These are phyloP conservation scores for Fusarium albosuccineum DNA, from an alignment of 2,329 filamentous ascomycete genomes.

Conservation along the genomic window DNA sequence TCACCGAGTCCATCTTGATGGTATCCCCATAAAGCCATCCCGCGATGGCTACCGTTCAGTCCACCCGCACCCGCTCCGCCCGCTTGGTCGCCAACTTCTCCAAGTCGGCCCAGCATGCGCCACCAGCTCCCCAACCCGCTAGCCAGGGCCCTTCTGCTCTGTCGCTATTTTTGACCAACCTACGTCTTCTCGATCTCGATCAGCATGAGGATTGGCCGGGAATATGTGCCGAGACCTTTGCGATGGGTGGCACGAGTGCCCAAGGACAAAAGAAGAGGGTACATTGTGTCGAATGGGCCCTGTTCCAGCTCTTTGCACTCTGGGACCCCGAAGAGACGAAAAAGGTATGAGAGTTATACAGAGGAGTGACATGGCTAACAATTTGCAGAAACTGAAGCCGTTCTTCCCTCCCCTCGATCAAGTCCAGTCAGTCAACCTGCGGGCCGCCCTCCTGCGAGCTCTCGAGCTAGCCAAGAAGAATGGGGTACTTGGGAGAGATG, in stretches of 20 bases:
- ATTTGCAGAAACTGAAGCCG: conserved; percentile 80
- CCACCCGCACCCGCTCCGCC: conserved; percentile 45
- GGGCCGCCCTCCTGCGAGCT: conserved; percentile 83
- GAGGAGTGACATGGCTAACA: conserved; percentile 2
- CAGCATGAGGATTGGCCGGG: conserved; percentile 82
- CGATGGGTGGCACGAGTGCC: conserved; percentile 68
- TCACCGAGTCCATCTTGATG: not conserved
- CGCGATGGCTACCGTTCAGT: conserved; percentile 43
- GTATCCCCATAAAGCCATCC: conserved; percentile 20
- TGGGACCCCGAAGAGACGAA: conserved; percentile 84
- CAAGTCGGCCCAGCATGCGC: conserved; percentile 31
- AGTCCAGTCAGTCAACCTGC: conserved; percentile 89
- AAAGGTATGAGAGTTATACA: conserved; percentile 65
- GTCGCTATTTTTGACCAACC: conserved; percentile 78
- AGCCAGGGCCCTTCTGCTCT: conserved; percentile 46
- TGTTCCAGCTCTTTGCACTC: conserved; percentile 87
- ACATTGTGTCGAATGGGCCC: conserved; percentile 86
- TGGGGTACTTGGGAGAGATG: conserved; percentile 83
- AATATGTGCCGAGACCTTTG: conserved; percentile 78
- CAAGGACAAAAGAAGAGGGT: conserved; percentile 87
- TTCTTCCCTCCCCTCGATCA: conserved; percentile 94
- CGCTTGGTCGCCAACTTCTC: conserved; percentile 45
- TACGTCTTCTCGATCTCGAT: conserved; percentile 86
- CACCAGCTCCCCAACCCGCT: conserved; percentile 10
- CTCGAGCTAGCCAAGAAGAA: conserved; percentile 91